phyloP scores from a whole-genome alignment of 495 filamentous ascomycete species.

The Podospora bellae-mahoneyi region DNA sequence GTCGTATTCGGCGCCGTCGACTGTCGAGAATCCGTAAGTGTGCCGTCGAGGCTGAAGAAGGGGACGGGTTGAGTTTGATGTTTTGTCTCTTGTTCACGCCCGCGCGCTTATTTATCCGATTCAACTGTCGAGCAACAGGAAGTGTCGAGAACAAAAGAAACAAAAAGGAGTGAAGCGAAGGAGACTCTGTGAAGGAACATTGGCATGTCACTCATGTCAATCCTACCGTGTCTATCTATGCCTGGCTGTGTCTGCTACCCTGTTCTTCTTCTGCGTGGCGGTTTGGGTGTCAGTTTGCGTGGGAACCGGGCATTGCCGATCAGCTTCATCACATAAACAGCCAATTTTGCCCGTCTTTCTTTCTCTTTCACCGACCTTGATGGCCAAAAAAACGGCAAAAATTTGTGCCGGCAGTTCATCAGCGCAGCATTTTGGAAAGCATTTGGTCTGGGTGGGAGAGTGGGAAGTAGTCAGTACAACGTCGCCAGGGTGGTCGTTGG shows the following conservation, averaged over 20 bases:
- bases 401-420: not conserved
- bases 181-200: not conserved
- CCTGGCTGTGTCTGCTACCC: not conserved
- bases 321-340: not conserved
- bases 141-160: not conserved
- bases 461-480: not conserved
- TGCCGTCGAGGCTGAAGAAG: not conserved
- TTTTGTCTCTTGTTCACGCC: not conserved
- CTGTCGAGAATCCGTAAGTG: not conserved
- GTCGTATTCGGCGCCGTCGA: not conserved
- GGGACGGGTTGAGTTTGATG: not conserved
- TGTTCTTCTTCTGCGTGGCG: not conserved
- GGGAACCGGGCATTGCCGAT: not conserved
- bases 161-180: not conserved
- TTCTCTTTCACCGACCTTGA: not conserved
- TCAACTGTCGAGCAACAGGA: not conserved
- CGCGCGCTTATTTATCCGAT: not conserved
- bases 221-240: not conserved
- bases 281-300: not conserved
- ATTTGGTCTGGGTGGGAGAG: not conserved
- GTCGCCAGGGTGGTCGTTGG: not conserved
- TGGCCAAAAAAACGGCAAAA: not conserved
- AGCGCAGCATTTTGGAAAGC: not conserved
- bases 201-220: not conserved
- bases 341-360: not conserved